phyloP scores from a whole-genome alignment of 1,139 yeast genomes.

The Lodderomyces parapsilosis region DNA sequence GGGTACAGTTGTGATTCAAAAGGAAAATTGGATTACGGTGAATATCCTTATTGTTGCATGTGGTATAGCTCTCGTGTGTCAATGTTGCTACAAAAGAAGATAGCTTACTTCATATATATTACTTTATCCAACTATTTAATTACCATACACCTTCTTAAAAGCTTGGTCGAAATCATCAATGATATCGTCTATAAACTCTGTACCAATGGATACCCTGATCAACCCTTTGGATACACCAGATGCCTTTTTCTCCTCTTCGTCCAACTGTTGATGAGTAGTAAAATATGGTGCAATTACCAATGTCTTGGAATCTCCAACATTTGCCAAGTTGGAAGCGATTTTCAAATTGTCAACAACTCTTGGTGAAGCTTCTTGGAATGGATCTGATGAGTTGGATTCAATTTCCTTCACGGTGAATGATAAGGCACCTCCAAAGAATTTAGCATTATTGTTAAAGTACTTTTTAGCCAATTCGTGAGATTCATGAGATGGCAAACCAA shows the following conservation, averaged over 20 bases:
- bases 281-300: slow-evolving; percentile 92
- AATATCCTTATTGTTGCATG: neutral
- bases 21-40: slow-evolving; percentile 6
- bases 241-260: slow-evolving; percentile 72
- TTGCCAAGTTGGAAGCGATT: slow-evolving; percentile 88
- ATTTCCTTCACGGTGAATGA: slow-evolving; percentile 83
- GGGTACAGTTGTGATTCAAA: slow-evolving; percentile 6
- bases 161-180: slow-evolving; percentile 85
- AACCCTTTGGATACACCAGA: slow-evolving; percentile 87
- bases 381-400: slow-evolving; percentile 46
- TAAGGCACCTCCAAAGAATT: slow-evolving; percentile 76
- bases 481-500: slow-evolving; percentile 83
- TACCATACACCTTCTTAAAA: slow-evolving; percentile 51
- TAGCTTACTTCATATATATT: neutral
- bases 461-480: slow-evolving; percentile 81
- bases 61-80: neutral
- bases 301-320: slow-evolving; percentile 95
- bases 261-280: slow-evolving; percentile 92
- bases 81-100: neutral
- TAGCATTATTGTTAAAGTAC: slow-evolving; percentile 60
- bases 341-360: slow-evolving; percentile 78
- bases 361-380: slow-evolving; percentile 74
- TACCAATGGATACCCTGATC: slow-evolving; percentile 86
- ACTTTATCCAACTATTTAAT: neutral
- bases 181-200: slow-evolving; percentile 85